Evolutionary conservation across 1,139 yeast species (phyloP).

Genomic region (Diutina siamensis): DNA sequence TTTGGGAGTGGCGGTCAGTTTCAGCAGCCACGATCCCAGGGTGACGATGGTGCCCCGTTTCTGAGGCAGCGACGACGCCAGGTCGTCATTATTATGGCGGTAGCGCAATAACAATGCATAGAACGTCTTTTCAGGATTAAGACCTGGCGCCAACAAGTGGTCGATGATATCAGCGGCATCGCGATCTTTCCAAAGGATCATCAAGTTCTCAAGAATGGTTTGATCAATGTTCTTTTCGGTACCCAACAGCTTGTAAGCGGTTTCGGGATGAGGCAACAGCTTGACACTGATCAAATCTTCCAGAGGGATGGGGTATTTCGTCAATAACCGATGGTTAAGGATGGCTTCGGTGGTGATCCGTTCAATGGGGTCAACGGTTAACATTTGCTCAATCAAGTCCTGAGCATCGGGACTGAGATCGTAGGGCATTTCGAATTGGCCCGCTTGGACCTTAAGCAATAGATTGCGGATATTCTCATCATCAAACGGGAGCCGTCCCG

Average conservation of each 20-base stretch:
- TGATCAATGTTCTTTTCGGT: slow-evolving; percentile 42
- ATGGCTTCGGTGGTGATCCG: slow-evolving; percentile 52
- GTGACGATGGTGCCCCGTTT: neutral
- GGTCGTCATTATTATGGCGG: slow-evolving; percentile 34
- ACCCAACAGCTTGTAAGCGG: slow-evolving; percentile 40
- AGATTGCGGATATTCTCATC: slow-evolving; percentile 67
- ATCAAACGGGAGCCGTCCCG: slow-evolving; percentile 75
- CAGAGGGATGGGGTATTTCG: slow-evolving; percentile 45
- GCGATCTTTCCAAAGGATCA: slow-evolving; percentile 68
- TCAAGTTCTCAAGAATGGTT: slow-evolving; percentile 54
- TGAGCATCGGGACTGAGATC: slow-evolving; percentile 53
- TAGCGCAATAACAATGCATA: slow-evolving; percentile 54
- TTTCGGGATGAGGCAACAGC: slow-evolving; percentile 53
- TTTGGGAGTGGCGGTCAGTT: neutral
- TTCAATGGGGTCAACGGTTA: slow-evolving; percentile 65
- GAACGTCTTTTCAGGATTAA: slow-evolving; percentile 65
- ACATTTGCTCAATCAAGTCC: slow-evolving; percentile 60
- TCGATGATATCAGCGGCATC: slow-evolving; percentile 43
- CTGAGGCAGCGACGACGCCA: neutral
- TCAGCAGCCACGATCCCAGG: slow-evolving; percentile 1
- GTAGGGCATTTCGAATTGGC: slow-evolving; percentile 63
- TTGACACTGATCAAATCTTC: slow-evolving; percentile 40
- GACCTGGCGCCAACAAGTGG: slow-evolving; percentile 43
- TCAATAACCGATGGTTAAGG: slow-evolving; percentile 62
- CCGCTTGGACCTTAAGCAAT: slow-evolving; percentile 63